Evolutionary conservation across 805 yeast species (phyloP), one percentile per base, ranked within the genome.

Genomic region (Wickerhamomyces alni): DNA sequence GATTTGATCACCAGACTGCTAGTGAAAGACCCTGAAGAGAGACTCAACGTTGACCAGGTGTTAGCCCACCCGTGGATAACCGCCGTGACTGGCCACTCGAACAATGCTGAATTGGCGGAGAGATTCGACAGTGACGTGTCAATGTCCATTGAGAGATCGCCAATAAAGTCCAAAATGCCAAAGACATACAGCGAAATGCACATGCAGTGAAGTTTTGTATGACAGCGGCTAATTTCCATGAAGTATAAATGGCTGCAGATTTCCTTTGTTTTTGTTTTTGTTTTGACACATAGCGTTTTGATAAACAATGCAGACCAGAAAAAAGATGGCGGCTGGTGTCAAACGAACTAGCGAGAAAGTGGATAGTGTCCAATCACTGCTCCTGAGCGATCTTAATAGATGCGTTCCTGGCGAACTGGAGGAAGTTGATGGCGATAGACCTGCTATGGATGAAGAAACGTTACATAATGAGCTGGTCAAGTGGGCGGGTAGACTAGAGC

Each of bases 61-160:
- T 71, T 91, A 35, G 69, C 65, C 25, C 99, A 93, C 65, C 95
- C 95, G 1, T 91, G 98, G 98, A 72, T 87, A 44, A 56, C 46
- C 13, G 40, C 32, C 16, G 31, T 32, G 27, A 33, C n/a, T 15
- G 29, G 29, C 25, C n/a, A n/a, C n/a, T n/a, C n/a, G n/a, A n/a
- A n/a, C n/a, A n/a, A 15, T n/a, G 19, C 17, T 16, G 30, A 9
- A 21, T 9, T 39, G 41, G 27, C 39, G 39, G 21, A 30, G 26
- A 8, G 30, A 35, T 15, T 38, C 36, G 29, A 34, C 28, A 28
- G 21, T 19, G 17, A 17, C 15, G 15, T 42, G 27, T 15, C 28
- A 11, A 31, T 12, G 28, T 21, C 24, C 24, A 30, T 55, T 27
- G 49, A 61, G 30, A 49, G 62, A 34, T 57, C 62, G 25, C 55